Conservation (phyloP, 2,329 filamentous ascomycete species). For the Exutisphaerella laricina region DNA sequence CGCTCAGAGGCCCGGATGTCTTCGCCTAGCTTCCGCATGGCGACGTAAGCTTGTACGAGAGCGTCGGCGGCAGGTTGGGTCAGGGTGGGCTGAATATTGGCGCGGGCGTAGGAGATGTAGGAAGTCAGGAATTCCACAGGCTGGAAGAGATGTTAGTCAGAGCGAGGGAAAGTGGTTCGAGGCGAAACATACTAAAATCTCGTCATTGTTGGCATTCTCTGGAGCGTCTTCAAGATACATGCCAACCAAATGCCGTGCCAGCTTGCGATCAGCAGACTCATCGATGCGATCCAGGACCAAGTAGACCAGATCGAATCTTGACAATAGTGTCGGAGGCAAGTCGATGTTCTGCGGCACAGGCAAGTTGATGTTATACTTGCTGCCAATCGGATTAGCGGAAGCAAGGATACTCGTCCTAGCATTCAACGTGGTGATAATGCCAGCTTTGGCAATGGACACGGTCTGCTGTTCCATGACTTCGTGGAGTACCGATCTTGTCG, state of each 20-base stretch:
- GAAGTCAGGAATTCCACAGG: constrained; percentile 92
- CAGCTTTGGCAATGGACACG: constrained; percentile 70
- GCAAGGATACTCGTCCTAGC: constrained; percentile 92
- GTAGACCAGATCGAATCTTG: constrained; percentile 95
- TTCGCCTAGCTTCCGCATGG: constrained; percentile 83
- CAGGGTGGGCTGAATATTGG: constrained; percentile 76
- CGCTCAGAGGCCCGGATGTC: constrained; percentile 74
- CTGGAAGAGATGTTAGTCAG: constrained; percentile 39
- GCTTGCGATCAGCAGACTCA: constrained; percentile 77
- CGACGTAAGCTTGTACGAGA: constrained; percentile 81
- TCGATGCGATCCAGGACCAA: constrained; percentile 91
- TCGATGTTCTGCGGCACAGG: constrained; percentile 98
- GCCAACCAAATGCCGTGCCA: constrained; percentile 87
- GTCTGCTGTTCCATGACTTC: constrained; percentile 81
- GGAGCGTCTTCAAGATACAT: constrained; percentile 97
- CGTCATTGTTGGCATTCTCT: constrained; percentile 70
- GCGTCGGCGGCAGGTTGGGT: constrained; percentile 74
- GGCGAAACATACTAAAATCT: constrained; percentile 65
- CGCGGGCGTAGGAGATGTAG: constrained; percentile 94
- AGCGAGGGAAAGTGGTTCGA: constrained; percentile 7
- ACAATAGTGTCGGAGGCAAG: constrained; percentile 86
- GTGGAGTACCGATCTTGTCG: constrained; percentile 67
- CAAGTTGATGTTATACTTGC: constrained; percentile 92
- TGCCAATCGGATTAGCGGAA: constrained; percentile 95
- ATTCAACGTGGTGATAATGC: constrained; percentile 83